A percentile compares a stretch with the other conserved stretches of the same genome.
Evolutionary conservation across 306 rosid genomes (phyloP).

Genomic region (Psophocarpus tetragonolobus): DNA sequence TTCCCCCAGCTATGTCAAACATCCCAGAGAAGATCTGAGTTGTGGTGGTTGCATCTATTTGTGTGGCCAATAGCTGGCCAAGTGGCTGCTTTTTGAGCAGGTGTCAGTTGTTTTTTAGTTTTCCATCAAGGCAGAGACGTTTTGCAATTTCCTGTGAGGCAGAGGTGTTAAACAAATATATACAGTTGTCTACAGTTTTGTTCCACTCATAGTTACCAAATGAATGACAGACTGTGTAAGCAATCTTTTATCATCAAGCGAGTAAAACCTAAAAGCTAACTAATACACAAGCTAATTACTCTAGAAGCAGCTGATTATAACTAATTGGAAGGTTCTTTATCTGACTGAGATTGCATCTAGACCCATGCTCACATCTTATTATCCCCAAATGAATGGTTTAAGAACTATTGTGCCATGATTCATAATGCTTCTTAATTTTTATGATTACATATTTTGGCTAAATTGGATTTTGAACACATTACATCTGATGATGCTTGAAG

Average conservation of each 20-base stretch:
- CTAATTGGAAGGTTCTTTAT: neutral
- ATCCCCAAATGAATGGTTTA: neutral
- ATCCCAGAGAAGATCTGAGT: neutral
- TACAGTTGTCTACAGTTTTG: neutral
- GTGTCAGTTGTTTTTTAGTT: neutral
- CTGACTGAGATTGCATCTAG: neutral
- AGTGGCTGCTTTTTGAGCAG: neutral
- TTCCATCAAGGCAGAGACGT: neutral
- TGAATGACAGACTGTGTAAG: neutral
- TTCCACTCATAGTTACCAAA: neutral
- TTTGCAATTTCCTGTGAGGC: neutral
- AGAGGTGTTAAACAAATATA: neutral
- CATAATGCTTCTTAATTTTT: neutral
- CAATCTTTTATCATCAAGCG: neutral
- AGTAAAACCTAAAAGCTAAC: neutral
- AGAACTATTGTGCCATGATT: neutral
- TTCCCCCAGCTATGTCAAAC: neutral
- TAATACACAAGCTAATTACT: neutral
- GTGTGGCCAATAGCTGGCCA: neutral
- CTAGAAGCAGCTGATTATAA: neutral
- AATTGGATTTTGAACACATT: neutral
- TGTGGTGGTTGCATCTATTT: neutral
- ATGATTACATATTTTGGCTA: neutral
- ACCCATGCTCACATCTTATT: neutral
- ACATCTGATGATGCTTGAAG: slow-evolving; percentile 20